phyloP scores from a whole-genome alignment of 331 rosid genomes.

The Rosa hybrid region DNA sequence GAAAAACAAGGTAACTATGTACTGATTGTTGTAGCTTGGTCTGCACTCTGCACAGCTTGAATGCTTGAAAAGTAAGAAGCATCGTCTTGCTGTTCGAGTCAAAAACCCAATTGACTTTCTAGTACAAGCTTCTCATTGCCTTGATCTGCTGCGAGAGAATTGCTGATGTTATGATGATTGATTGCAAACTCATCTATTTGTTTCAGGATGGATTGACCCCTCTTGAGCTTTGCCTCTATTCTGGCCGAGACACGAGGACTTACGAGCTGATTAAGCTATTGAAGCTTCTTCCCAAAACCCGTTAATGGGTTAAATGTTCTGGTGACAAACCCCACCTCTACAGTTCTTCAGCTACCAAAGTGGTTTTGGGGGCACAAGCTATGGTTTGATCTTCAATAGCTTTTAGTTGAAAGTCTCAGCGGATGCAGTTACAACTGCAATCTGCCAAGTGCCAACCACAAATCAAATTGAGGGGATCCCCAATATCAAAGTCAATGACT shows the following conservation, averaged over 20 bases:
- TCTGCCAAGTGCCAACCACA: background rate
- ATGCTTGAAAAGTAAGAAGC: background rate
- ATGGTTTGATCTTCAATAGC: slow-evolving; percentile 1
- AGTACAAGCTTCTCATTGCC: background rate
- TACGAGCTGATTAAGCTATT: slow-evolving; percentile 78
- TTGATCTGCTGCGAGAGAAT: background rate
- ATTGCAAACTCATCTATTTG: slow-evolving; percentile 12
- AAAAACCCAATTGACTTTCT: background rate
- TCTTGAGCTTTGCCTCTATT: slow-evolving; percentile 79
- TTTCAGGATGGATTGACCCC: slow-evolving; percentile 84
- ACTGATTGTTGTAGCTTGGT: background rate
- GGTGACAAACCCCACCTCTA: background rate
- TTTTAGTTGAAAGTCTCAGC: background rate
- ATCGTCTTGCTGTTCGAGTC: background rate
- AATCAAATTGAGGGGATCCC: background rate
- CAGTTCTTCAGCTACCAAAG: background rate
- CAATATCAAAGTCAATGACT: background rate
- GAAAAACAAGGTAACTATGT: slow-evolving; percentile 65
- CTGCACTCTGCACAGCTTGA: slow-evolving; percentile 18
- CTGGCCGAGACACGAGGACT: slow-evolving; percentile 62
- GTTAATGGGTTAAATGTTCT: background rate
- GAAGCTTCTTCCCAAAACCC: slow-evolving; percentile 56
- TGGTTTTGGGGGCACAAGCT: background rate
- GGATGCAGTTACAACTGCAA: background rate
- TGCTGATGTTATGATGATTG: background rate